Base-by-base conservation (phyloP, 495 filamentous ascomycete genomes). In the Cairneyella variabilis region DNA sequence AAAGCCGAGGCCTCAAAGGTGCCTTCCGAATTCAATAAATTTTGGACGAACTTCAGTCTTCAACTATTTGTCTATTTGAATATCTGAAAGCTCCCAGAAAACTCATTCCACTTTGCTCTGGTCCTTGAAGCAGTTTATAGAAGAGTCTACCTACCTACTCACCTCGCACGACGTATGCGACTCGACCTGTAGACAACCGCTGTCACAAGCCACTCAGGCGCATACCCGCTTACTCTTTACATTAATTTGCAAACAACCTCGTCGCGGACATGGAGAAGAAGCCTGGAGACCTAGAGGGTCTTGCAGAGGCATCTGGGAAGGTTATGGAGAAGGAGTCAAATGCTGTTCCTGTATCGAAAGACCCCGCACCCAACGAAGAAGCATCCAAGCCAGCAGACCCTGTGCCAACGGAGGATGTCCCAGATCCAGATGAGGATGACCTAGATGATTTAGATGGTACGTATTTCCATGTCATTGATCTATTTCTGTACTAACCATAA, bases 361-460 rank as follows among this genome's bases (percentile, higher is more conserved):
- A 50, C n/a, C 50, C 43, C 32, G 34, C 28, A 26, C 20, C 47
- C 40, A 26, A 40, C 10, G 28, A 27, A 32, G 28, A 51, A 20
- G 23, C 51, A 25, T 18, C 42, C 5, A 43, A 57, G 46, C 4
- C 28, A 17, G 37, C 26, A 12, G 50, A 30, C 26, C 50, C 43
- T 28, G 38, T 37, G 26, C 40, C 48, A 14, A 18, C 28, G 17
- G 51, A 54, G 20, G 51, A 58, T 51, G 79, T 77, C 0, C 76
- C 85, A 16, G 88, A 90, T 64, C 86, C 86, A 23, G 88, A 90
- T 56, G 87, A 90, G 65, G 88, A 90, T 66, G 90, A 96, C 64
- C 77, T 95, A 17, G 91, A 96, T 64, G 92, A 97, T 65, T 72
- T 97, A 38, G 92, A 97, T 69, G 92, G 90, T 87, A 64, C 43